phyloP scores from a whole-genome alignment of 2,329 filamentous ascomycete genomes.

The Penicillium rolfsii region DNA sequence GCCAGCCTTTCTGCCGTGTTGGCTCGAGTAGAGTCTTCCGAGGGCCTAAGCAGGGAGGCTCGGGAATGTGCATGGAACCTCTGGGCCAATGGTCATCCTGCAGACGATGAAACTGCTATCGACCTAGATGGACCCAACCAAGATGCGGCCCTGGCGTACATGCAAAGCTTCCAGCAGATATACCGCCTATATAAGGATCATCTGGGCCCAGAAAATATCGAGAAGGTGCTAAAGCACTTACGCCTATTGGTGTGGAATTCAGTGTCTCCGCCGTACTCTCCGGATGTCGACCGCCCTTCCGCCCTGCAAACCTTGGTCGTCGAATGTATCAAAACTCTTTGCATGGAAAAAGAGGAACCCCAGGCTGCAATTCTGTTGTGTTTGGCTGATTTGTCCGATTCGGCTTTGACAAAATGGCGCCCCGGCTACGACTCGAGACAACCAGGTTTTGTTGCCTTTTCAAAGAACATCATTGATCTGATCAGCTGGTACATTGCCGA shows the following conservation, averaged over 20 bases:
- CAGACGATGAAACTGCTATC: conserved; percentile 46
- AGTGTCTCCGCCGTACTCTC: conserved; percentile 52
- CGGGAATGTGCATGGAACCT: conserved; percentile 68
- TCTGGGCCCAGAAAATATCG: conserved; percentile 65
- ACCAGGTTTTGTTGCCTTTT: conserved; percentile 86
- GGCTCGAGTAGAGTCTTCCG: conserved; percentile 46
- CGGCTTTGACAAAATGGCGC: conserved; percentile 55
- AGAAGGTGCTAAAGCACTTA: conserved; percentile 71
- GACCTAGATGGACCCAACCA: conserved; percentile 68
- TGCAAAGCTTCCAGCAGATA: conserved; percentile 73
- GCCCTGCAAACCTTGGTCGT: conserved; percentile 41
- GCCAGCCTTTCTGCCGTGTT: conserved; percentile 68
- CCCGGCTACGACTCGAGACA: conserved; percentile 49
- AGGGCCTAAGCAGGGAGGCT: conserved; percentile 51
- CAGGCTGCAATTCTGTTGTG: conserved; percentile 43
- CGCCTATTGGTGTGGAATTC: conserved; percentile 71
- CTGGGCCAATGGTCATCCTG: conserved; percentile 69
- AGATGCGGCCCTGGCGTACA: conserved; percentile 81
- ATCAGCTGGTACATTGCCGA: conserved; percentile 53
- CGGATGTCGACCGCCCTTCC: conserved; percentile 45
- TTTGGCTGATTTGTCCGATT: conserved; percentile 69
- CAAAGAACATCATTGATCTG: conserved; percentile 76
- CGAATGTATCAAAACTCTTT: conserved; percentile 42
- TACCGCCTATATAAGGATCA: conserved; percentile 72
- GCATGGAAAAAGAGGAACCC: conserved; percentile 42